Conservation (phyloP, 2,329 filamentous ascomycete genomes). For the Tolypocladium cylindrosporum region DNA sequence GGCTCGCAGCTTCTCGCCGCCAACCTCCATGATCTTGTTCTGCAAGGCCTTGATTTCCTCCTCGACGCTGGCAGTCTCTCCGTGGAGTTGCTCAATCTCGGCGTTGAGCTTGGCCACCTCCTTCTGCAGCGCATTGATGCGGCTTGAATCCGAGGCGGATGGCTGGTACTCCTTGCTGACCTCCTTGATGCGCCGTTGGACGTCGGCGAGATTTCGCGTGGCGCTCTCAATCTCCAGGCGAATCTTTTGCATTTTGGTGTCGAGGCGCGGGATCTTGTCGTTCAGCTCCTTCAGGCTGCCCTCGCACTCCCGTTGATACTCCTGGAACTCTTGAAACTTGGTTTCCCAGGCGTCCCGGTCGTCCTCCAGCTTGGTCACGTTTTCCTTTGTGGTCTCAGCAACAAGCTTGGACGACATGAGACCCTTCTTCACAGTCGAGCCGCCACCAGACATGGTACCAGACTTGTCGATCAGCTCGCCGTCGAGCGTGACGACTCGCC, state of each 20-base stretch:
- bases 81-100: constrained; percentile 69
- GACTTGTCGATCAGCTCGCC: constrained; percentile 96
- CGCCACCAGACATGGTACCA: constrained; percentile 97
- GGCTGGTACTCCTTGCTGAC: constrained; percentile 71
- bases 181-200: constrained; percentile 77
- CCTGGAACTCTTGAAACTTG: constrained; percentile 75
- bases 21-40: constrained; percentile 96
- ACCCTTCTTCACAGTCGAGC: constrained; percentile 79
- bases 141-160: constrained; percentile 68
- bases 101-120: constrained; percentile 65
- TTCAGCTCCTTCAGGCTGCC: constrained; percentile 60
- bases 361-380: constrained; percentile 75
- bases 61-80: constrained; percentile 83
- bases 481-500: constrained; percentile 92
- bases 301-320: constrained; percentile 74
- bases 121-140: constrained; percentile 63
- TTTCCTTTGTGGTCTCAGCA: constrained; percentile 78
- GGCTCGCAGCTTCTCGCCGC: constrained; percentile 81
- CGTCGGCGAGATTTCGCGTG: constrained; percentile 73
- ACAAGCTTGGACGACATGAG: constrained; percentile 95
- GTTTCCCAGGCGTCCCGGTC: constrained; percentile 80
- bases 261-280: constrained; percentile 70
- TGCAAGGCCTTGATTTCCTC: constrained; percentile 87
- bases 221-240: constrained; percentile 80
- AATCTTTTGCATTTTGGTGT: constrained; percentile 88